Percentiles rank a stretch among this genome's conserved stretches.
These are phyloP conservation scores for Durusdinium trenchii DNA, from an alignment of 73 alveolate species.

Conservation along the genomic window DNA sequence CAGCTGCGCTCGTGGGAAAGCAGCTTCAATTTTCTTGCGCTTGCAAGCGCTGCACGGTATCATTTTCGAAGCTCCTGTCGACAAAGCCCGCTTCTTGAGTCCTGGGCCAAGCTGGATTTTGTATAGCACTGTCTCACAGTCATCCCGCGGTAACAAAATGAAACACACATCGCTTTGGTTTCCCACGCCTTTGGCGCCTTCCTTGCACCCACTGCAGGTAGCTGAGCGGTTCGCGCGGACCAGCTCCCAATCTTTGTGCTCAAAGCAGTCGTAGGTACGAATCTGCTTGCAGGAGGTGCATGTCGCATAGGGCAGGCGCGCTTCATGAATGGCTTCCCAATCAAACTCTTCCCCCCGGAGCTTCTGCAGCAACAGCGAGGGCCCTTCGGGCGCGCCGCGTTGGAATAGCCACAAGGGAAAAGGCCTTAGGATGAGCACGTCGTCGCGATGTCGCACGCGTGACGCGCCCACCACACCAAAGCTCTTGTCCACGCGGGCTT, in stretches of 20 bases:
- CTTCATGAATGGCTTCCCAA: neutral
- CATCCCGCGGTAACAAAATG: too few species aligned
- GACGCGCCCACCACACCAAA: constrained; percentile 6
- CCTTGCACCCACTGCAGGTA: neutral
- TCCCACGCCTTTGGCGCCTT: too few species aligned
- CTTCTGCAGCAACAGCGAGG: neutral
- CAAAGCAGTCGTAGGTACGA: neutral
- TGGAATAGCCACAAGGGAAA: constrained; percentile 44
- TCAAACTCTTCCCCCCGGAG: constrained; percentile 16
- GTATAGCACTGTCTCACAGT: neutral
- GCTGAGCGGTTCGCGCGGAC: neutral
- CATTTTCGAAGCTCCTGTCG: too few species aligned
- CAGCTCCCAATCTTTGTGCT: neutral
- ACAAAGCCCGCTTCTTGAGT: neutral
- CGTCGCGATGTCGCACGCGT: constrained; percentile 27
- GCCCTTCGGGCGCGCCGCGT: constrained; percentile 42
- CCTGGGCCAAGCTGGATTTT: neutral
- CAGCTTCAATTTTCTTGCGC: constrained; percentile 6
- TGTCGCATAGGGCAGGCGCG: neutral
- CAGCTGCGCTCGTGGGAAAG: constrained; percentile 54
- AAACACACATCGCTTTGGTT: too few species aligned
- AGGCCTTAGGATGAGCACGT: constrained; percentile 2
- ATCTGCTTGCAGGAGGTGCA: neutral
- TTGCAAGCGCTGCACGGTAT: constrained; percentile 7
- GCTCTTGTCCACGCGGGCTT: constrained; percentile 1